Conservation (phyloP, 2,329 filamentous ascomycete species). For the Karstenula rhodostoma region DNA sequence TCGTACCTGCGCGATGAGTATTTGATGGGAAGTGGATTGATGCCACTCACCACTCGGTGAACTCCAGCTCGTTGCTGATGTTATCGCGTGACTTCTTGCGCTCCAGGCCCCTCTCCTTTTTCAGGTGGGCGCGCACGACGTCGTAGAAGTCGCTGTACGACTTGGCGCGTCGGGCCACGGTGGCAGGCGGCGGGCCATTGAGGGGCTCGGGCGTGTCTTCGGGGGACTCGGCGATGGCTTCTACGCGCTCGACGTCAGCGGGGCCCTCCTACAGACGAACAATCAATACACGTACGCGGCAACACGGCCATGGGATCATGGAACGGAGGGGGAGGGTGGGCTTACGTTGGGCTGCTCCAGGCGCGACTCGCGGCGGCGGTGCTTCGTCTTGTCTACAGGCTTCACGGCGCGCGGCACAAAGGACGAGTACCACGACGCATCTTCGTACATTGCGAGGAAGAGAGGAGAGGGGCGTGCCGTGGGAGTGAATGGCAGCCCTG, state of each 20-base stretch:
- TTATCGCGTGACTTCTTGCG: conserved; percentile 51
- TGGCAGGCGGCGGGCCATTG: conserved; percentile 71
- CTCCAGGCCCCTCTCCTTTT: conserved; percentile 57
- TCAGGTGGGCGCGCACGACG: conserved; percentile 65
- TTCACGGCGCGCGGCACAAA: conserved; percentile 71
- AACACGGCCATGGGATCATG: conserved; percentile 46
- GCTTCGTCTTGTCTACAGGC: conserved; percentile 59
- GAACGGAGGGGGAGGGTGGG: conserved; percentile 35
- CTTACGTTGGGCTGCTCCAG: conserved; percentile 63
- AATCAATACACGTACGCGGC: conserved; percentile 52
- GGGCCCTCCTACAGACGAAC: conserved; percentile 60
- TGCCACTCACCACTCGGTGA: conserved; percentile 58
- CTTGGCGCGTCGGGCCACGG: conserved; percentile 70
- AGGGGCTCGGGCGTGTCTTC: conserved; percentile 63
- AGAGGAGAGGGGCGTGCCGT: neutral
- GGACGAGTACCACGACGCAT: conserved; percentile 76
- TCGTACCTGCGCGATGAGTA: conserved; percentile 51
- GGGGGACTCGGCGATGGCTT: conserved; percentile 65
- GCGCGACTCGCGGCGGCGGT: conserved; percentile 73
- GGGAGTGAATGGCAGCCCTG: conserved; percentile 13
- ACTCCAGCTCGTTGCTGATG: conserved; percentile 66
- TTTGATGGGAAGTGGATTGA: neutral
- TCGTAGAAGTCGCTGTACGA: conserved; percentile 83
- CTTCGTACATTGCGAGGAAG: conserved; percentile 73
- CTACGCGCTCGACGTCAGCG: conserved; percentile 61